Percentiles rank a stretch among this genome's conserved stretches.
Conservation (phyloP, 805 yeast species). For the Metschnikowia arizonensis region DNA sequence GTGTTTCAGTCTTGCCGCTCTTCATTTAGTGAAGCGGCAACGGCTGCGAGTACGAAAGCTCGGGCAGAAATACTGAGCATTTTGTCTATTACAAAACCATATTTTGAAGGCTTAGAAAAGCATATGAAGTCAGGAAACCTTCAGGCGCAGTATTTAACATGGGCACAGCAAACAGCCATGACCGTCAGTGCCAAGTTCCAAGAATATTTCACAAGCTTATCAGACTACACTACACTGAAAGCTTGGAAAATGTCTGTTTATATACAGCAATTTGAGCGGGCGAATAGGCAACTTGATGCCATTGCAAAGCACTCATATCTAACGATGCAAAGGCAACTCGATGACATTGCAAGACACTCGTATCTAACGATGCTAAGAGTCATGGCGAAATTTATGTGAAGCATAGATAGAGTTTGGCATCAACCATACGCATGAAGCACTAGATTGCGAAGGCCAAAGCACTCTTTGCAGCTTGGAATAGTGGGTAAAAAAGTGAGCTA, state of each 20-base stretch:
- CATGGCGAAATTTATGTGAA: not conserved
- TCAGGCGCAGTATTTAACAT: not conserved
- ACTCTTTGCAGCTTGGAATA: not conserved
- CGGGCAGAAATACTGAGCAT: not conserved
- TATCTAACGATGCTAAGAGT: not conserved
- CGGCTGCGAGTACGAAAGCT: not conserved
- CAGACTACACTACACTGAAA: not conserved
- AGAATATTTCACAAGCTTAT: not conserved
- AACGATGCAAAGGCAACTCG: not conserved
- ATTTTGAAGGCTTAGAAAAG: not conserved
- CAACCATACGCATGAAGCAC: not conserved
- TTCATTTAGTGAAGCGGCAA: not conserved
- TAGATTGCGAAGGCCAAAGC: not conserved
- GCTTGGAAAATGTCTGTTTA: not conserved
- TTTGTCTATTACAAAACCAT: not conserved
- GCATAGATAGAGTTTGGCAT: not conserved
- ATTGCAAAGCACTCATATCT: not conserved
- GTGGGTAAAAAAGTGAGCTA: not conserved
- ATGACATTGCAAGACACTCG: conserved; percentile 1
- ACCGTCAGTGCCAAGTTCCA: not conserved
- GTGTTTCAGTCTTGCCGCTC: not conserved
- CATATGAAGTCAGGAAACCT: not conserved
- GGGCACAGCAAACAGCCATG: not conserved
- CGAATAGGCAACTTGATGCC: not conserved
- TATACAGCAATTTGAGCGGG: not conserved